These are phyloP conservation scores for Sisymbrium altissimum DNA, from an alignment of 345 rosid genomes.

Conservation along the genomic window DNA sequence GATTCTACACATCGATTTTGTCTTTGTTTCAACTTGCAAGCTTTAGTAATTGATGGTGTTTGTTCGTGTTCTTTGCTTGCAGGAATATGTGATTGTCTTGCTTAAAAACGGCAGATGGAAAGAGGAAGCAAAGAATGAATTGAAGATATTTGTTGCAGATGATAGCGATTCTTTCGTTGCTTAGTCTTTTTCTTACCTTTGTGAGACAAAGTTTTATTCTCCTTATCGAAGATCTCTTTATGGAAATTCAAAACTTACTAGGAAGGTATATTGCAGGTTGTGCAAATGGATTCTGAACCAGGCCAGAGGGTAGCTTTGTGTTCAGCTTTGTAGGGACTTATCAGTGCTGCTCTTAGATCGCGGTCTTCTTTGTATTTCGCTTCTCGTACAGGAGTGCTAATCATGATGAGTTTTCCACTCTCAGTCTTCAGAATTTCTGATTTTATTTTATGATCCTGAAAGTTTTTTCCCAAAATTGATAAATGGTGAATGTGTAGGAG, in stretches of 20 bases:
- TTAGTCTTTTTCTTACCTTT: conserved; percentile 55
- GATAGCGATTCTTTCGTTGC: conserved; percentile 81
- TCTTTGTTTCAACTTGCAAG: too few species aligned
- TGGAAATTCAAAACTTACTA: not conserved
- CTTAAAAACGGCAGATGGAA: conserved; percentile 82
- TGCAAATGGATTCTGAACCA: conserved; percentile 40
- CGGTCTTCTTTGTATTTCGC: too few species aligned
- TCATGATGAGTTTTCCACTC: conserved; percentile 21
- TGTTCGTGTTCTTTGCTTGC: conserved; percentile 30
- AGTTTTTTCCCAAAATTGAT: not conserved
- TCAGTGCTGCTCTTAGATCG: too few species aligned
- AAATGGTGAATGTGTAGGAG: conserved; percentile 33
- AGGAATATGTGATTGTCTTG: conserved; percentile 91
- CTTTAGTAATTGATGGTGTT: too few species aligned
- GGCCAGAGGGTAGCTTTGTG: not conserved
- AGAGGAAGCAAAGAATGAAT: conserved; percentile 81
- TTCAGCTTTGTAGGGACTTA: not conserved
- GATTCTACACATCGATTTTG: too few species aligned
- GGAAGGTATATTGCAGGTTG: conserved; percentile 53
- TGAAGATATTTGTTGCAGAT: conserved; percentile 87
- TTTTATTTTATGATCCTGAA: not conserved
- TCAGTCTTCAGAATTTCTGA: not conserved
- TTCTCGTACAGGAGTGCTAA: too few species aligned
- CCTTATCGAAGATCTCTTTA: not conserved
- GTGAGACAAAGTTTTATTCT: not conserved